A percentile compares a stretch with the other conserved stretches of the same genome.
phyloP scores from a whole-genome alignment of 169 alveolate genomes.

The Ichthyophthirius multifiliis region DNA sequence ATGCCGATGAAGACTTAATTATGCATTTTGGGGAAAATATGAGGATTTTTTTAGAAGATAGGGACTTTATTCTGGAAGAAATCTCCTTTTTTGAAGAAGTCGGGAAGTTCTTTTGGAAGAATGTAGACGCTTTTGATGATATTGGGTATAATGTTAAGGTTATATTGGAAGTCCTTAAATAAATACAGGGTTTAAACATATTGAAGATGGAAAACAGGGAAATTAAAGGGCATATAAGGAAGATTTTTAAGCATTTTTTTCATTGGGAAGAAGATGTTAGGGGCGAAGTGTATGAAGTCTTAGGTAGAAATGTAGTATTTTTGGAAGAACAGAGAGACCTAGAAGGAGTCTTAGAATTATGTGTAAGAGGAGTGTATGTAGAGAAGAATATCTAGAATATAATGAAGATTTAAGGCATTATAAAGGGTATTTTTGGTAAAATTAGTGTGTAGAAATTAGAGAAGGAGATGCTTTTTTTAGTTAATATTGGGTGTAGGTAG shows the following conservation, averaged over 20 bases:
- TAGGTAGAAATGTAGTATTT: background rate
- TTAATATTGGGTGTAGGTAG: too few species aligned
- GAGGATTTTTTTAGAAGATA: background rate
- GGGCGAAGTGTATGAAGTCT: background rate
- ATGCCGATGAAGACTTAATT: background rate
- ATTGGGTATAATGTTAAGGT: background rate
- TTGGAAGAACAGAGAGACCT: background rate
- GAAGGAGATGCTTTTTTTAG: too few species aligned
- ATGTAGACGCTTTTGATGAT: conserved; percentile 2
- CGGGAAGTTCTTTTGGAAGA: conserved; percentile 5
- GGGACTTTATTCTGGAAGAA: background rate
- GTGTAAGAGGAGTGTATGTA: background rate
- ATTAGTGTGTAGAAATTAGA: too few species aligned
- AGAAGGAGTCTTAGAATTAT: background rate
- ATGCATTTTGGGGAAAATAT: background rate
- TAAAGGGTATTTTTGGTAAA: too few species aligned
- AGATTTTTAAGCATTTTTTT: background rate
- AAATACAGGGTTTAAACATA: background rate
- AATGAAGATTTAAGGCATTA: too few species aligned
- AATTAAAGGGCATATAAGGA: background rate
- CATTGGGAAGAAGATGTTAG: conserved; percentile 14
- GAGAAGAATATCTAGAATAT: too few species aligned
- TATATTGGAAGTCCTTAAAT: background rate
- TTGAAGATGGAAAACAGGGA: background rate
- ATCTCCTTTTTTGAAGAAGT: too few species aligned